phyloP scores from a whole-genome alignment of 495 filamentous ascomycete species.

The Oleoguttula mirabilis region DNA sequence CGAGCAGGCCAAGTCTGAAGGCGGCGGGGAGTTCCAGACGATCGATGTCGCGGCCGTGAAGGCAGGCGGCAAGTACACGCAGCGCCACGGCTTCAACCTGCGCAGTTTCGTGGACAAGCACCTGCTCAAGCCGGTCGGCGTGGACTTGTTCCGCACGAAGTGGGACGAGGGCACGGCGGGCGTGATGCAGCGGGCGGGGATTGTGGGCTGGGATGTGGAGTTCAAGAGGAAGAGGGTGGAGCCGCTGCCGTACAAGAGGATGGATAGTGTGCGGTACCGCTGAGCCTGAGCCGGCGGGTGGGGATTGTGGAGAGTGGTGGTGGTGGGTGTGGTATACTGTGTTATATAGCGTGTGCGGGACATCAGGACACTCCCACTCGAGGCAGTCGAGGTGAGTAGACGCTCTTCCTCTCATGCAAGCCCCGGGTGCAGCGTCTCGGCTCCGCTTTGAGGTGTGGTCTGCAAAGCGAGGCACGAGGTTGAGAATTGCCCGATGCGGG shows the following conservation, averaged over 20 bases:
- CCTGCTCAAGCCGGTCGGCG: conserved; percentile 60
- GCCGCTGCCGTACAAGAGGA: conserved; percentile 33
- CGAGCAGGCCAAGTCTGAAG: conserved; percentile 44
- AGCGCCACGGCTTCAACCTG: conserved; percentile 56
- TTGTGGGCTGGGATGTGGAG: conserved; percentile 68
- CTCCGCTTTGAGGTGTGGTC: too few species aligned
- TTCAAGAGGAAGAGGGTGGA: conserved; percentile 63
- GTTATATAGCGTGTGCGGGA: too few species aligned
- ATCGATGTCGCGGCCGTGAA: conserved; percentile 45
- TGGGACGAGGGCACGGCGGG: conserved; percentile 80
- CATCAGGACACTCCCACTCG: too few species aligned
- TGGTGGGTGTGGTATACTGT: too few species aligned
- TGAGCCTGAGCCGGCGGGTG: conserved; percentile 13
- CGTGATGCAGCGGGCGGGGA: conserved; percentile 70
- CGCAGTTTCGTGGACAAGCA: conserved; percentile 59
- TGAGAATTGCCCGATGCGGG: too few species aligned
- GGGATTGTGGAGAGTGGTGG: too few species aligned
- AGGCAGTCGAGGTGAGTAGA: too few species aligned
- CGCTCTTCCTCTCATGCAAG: too few species aligned
- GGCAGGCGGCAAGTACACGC: conserved; percentile 30
- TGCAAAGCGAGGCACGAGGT: too few species aligned
- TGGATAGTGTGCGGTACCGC: conserved; percentile 26
- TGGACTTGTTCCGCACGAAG: conserved; percentile 70
- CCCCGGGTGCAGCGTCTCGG: too few species aligned
- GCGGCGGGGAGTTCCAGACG: conserved; percentile 26